These are phyloP conservation scores for Periconia sp. DNA, from an alignment of 2,329 filamentous ascomycete genomes.

Conservation along the genomic window DNA sequence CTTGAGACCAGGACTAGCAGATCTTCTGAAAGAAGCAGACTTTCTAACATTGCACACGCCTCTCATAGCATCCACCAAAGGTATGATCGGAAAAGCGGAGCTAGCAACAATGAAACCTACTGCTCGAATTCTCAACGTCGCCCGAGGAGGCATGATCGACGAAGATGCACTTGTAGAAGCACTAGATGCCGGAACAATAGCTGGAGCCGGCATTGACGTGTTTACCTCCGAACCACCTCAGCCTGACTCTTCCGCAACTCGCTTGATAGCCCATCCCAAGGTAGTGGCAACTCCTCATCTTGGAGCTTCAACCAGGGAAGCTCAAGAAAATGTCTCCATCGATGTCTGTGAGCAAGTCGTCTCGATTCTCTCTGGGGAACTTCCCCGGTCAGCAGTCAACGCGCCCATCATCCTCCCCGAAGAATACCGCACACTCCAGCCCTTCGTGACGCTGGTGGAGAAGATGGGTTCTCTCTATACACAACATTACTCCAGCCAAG, in stretches of 20 bases:
- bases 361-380: slow-evolving; percentile 72
- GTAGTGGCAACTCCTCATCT: slow-evolving; percentile 82
- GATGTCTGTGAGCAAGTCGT: slow-evolving; percentile 83
- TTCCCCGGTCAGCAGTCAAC: slow-evolving; percentile 80
- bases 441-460: slow-evolving; percentile 77
- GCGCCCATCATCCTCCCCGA: slow-evolving; percentile 81
- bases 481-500: slow-evolving; percentile 67
- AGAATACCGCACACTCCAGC: slow-evolving; percentile 78
- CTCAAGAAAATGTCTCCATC: slow-evolving; percentile 82
- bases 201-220: slow-evolving; percentile 79
- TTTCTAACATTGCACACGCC: slow-evolving; percentile 85
- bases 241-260: slow-evolving; percentile 64
- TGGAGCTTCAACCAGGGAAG: slow-evolving; percentile 80
- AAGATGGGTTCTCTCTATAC: slow-evolving; percentile 81
- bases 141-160: slow-evolving; percentile 80
- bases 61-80: slow-evolving; percentile 75
- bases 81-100: slow-evolving; percentile 72
- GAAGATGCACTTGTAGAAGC: slow-evolving; percentile 74
- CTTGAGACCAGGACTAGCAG: slow-evolving; percentile 63
- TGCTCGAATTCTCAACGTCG: slow-evolving; percentile 78
- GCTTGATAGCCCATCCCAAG: slow-evolving; percentile 70
- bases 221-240: slow-evolving; percentile 76
- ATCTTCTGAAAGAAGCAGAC: slow-evolving; percentile 71
- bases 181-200: slow-evolving; percentile 72
- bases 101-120: slow-evolving; percentile 74